Evolutionary conservation across 176 grass and related monocot species (phyloP), one percentile per base, ranked within the genome.

Genomic region (Cenchrus fungigraminus): DNA sequence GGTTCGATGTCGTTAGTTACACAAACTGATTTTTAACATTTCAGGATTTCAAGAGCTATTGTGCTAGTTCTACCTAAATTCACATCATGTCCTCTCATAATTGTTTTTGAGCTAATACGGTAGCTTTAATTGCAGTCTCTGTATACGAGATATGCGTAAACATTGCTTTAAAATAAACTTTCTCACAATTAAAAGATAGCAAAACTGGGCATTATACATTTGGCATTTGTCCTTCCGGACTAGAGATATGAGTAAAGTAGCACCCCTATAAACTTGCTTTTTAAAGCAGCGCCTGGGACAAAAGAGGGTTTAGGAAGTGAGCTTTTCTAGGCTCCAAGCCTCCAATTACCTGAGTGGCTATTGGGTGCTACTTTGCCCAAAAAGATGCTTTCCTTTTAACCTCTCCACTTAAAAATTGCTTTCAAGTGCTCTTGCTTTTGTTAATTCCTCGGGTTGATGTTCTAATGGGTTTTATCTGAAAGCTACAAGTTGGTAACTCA

Each of bases 291-390:
- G 4, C 65, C 31, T 77, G 14, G 73, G 71, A 44, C 68, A 68
- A 50, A 31, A 55, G 72, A 82, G 28, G 5, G 63, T 82, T 87
- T 82, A 87, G 71, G 71, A 46, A 69, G 17, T 68, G 71, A 61
- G 3, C 62, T 52, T 69, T 70, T 87, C 9, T 76, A 51, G 79
- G 52, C 14, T 40, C 37, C 37, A 40, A 40, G 37, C 37, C 37
- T 81, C 51, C 71, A 61, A 70, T 77, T 62, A 63, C 71, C 51
- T 20, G 29, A 61, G 12, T 46, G 52, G 13, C n/a, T 80, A 53
- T n/a, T 19, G 6, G 37, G 37, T 14, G 65, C 77, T 75, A 45
- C 20, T 65, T 73, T 71, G 31, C 84, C 49, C 46, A 52, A 73
- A 73, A 80, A 73, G 46, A 54, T 79, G 74, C 12, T 53, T 53